Evolutionary conservation across 495 filamentous ascomycete genomes (phyloP), one percentile per base, ranked within the genome.

Genomic region (Staphylotrichum longicolle): DNA sequence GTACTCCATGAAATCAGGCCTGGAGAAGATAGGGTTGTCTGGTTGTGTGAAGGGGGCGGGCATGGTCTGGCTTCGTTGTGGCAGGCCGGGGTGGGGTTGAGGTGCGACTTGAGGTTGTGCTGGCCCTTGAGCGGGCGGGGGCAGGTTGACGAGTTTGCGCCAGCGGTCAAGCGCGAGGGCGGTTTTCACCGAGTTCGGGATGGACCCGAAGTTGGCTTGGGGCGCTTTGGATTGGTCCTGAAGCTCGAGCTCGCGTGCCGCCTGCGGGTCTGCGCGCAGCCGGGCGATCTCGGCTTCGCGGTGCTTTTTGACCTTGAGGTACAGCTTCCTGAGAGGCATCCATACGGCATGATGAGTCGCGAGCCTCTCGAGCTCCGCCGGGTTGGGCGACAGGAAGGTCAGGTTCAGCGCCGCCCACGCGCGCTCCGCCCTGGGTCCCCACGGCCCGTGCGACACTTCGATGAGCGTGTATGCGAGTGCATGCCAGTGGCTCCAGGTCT

Each of bases 401-500:
- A 74, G 70, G 54, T 86, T 85, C 8, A 97, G 77, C 0, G 89
- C 89, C 11, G 74, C 72, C 93, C 93, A 98, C 3, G 88, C 91
- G 4, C 93, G 83, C 57, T 96, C 89, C 2, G 90, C 88, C 11
- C 88, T 78, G 32, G 73, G 68, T 9, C 77, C 65, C 86, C 85
- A 82, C 20, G 87, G 85, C 30, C 90, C 85, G 32, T 88, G 83
- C 66, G 88, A 88, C 4, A 95, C 79, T 66, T 97, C 93, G 1
- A 90, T 82, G 8, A 96, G 72, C 4, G 86, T 78, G 66, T 89
- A 90, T 2, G 87, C 88, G 4, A 94, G 80, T 5, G 91, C 89
- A 62, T 93, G 88, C 86, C 88, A 91, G 60, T 93, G 89, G 20
- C 87, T 86, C 70, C 93, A 91, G 0, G 86, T 90, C 66, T 85